Evolutionary conservation across 257 asterid genomes (phyloP).

Genomic region (Ajuga chamaepitys): DNA sequence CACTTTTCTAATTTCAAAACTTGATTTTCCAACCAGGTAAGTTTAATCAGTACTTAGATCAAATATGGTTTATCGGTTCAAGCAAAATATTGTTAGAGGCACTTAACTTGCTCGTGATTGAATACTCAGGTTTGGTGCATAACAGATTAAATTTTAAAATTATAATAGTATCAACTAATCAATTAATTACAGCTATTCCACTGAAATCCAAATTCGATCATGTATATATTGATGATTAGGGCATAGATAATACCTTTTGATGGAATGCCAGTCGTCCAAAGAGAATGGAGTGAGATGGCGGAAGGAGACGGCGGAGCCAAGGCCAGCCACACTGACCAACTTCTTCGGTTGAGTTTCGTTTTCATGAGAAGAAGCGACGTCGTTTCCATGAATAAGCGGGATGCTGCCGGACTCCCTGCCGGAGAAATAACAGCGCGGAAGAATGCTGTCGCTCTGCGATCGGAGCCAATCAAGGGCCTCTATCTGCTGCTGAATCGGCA

Average conservation of each 20-base stretch:
- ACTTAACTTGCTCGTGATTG: neutral
- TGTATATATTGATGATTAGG: neutral
- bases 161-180: neutral
- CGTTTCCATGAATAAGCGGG: constrained; percentile 24
- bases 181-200: neutral
- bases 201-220: neutral
- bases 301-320: constrained; percentile 91
- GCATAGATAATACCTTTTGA: constrained; percentile 48
- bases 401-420: constrained; percentile 45
- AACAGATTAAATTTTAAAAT: too few species aligned
- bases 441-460: constrained; percentile 43
- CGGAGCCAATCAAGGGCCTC: constrained; percentile 86
- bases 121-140: neutral
- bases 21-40: neutral
- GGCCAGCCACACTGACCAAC: constrained; percentile 78
- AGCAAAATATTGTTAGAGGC: neutral
- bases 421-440: constrained; percentile 90
- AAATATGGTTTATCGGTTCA: neutral
- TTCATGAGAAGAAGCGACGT: neutral
- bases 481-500: constrained; percentile 66
- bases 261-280: constrained; percentile 68
- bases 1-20: neutral
- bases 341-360: constrained; percentile 26
- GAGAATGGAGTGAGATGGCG: constrained; percentile 64
- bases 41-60: neutral